Base-by-base conservation (phyloP, 2,329 filamentous ascomycete genomes). In the Talaromyces sp. region DNA sequence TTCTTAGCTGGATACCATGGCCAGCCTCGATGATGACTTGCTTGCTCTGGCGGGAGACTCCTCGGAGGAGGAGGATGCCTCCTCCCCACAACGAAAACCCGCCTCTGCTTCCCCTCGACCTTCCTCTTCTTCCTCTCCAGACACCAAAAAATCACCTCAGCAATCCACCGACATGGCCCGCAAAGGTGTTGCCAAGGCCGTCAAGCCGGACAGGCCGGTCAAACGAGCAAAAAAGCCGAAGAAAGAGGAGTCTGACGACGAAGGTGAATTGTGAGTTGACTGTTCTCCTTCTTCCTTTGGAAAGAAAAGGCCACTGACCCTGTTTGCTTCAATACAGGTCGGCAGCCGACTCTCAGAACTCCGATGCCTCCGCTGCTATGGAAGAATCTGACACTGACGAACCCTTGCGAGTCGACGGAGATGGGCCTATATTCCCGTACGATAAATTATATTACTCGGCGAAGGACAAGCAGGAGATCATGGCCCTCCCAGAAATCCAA, bases 11-110 rank as follows among this genome's bases (percentile, higher is more conserved):
- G 67, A 70, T 65, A 82, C 65, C 69, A 96, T 96, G 92, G 53
- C 62, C 14, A 73, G 93, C 72, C 84, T 97, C 66, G 93, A 97
- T 73, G 92, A 93, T 69, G 93, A 97, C 79, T 87, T 97, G 66
- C 88, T 97, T 65, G 92, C 91, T 70, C 87, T 97, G 65, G 94
- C 92, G 58, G 94, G 91, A 69, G 91, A 90, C 67, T 88, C 81
- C 68, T 77, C 79, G 62, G 81, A 79, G 56, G 80, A 81, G 64
- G 80, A 82, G 63, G 81, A 83, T 65, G 24, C 7, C 14, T 72
- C 76, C 59, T 73, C 85, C 63, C 80, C 81, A 57, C 75, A 71
- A 75, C 61, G 84, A 78, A 80, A 75, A 79, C 80, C 68, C 76
- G 79, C 75, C 79, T 80, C 68, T 77, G 77, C 68, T 81, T 84